A percentile compares a stretch with the other conserved stretches of the same genome.
phyloP scores from a whole-genome alignment of 2,329 filamentous ascomycete genomes.

The Aspergillus caelatus region DNA sequence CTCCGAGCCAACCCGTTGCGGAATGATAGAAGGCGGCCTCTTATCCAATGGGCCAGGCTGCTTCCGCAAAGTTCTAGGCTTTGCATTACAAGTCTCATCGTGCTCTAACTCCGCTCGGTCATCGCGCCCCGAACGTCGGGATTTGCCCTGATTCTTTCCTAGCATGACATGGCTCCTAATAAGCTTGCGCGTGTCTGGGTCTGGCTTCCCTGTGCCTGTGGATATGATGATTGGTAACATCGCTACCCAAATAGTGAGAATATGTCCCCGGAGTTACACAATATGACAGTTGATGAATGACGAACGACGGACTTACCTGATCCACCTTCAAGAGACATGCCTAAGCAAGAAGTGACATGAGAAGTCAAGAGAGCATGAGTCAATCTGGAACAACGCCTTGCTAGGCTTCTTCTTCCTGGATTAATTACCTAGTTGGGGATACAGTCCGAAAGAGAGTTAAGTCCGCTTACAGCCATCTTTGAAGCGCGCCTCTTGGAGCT shows the following conservation, averaged over 20 bases:
- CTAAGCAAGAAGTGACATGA: background rate
- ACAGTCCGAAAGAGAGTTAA: background rate
- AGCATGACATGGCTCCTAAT: constrained; percentile 50
- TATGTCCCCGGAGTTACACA: too few relatives aligned
- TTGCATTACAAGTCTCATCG: background rate
- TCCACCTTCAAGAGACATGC: background rate
- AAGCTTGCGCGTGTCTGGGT: constrained; percentile 36
- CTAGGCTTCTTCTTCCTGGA: background rate
- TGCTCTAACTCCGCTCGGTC: background rate
- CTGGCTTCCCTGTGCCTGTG: constrained; percentile 22
- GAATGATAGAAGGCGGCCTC: background rate
- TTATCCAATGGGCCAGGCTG: constrained; percentile 17
- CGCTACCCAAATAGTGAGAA: background rate
- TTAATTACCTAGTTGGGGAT: background rate
- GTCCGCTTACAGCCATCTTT: background rate
- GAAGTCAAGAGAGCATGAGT: background rate
- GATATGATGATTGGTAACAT: constrained; percentile 6
- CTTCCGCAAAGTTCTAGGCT: background rate
- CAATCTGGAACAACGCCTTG: background rate
- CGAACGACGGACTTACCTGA: background rate
- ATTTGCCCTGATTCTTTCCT: constrained; percentile 44
- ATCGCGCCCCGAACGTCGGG: background rate
- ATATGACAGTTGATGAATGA: background rate
- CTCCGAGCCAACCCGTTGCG: background rate
- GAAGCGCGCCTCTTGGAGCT: background rate